Base-by-base conservation (phyloP, 371 early-diverging fungal genomes). In the Lichtheimia ornata region DNA sequence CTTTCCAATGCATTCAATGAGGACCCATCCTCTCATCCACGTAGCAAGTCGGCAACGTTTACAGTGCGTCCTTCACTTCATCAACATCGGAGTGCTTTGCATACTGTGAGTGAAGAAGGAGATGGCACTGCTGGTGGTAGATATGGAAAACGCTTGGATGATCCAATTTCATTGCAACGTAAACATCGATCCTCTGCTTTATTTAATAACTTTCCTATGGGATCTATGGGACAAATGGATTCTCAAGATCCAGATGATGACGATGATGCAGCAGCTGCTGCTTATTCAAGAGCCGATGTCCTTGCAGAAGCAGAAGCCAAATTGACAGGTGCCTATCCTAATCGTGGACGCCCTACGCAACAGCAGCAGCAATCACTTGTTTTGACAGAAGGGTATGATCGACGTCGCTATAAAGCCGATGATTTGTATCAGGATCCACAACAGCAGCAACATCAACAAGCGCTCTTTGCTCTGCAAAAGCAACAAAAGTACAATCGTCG, bases 301-400 rank as follows among this genome's bases (percentile, higher is more conserved):
- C 55, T 76, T 44, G 81, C 81, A 18, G 76, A 76, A 22, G 69
- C 81, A 18, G 81, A 77, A 44, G 81, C 81, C 13, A 81, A 77
- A 61, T 53, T 81, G 4, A 77, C 53, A 17, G 79, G 80, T 13
- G 65, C 63, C 5, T 64, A 50, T 47, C 28, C 44, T 15, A 42
- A 45, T 27, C 52, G 52, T 5, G 28, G 25, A 17, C 20, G 27
- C 18, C 50, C 13, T 13, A 15, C 5, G 7, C 25, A 54, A 42
- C 50, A 45, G 20, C 47, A 47, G 6, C 60, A 56, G n/a, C 56
- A 61, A 25, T 17, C 22, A 13, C 47, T 25, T 28, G 27, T n/a
- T 13, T 44, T 63, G 45, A 42, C 42, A 4, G 54, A 54, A 20
- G 54, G 54, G 0, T 54, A 54, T 14, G 25, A 45, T 41, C 28